phyloP scores from a whole-genome alignment of 1,284 basidiomycete genomes.

The Malassezia caprae region DNA sequence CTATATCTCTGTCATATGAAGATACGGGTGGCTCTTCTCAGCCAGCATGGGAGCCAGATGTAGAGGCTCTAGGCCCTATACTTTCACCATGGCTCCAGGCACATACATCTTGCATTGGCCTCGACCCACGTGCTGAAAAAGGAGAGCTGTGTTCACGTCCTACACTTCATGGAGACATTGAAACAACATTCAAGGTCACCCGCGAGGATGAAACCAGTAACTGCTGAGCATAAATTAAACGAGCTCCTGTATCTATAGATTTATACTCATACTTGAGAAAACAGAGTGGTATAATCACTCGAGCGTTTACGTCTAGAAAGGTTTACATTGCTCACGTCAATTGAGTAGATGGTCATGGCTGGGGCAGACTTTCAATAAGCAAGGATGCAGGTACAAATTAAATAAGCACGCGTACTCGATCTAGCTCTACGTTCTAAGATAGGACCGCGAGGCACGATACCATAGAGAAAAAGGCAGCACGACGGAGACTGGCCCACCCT shows the following conservation, averaged over 20 bases:
- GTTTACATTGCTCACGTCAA: no score
- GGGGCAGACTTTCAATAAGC: no score
- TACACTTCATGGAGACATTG: background rate
- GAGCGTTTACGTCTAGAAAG: no score
- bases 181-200: background rate
- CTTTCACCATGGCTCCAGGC: background rate
- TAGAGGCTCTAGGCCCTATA: background rate
- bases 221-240: background rate
- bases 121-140: background rate
- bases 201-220: background rate
- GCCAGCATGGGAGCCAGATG: background rate
- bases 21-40: background rate
- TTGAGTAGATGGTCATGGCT: no score
- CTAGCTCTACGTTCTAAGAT: background rate
- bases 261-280: background rate
- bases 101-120: background rate
- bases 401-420: background rate
- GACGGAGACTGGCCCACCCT: constrained; percentile 1
- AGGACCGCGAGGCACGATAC: background rate
- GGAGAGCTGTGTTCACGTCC: background rate
- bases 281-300: no score
- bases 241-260: background rate
- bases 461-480: background rate
- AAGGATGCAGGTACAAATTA: background rate
- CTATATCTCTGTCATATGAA: background rate